These are phyloP conservation scores for Kodamaea kaohsiungensis DNA, from an alignment of 805 yeast species.

Conservation along the genomic window DNA sequence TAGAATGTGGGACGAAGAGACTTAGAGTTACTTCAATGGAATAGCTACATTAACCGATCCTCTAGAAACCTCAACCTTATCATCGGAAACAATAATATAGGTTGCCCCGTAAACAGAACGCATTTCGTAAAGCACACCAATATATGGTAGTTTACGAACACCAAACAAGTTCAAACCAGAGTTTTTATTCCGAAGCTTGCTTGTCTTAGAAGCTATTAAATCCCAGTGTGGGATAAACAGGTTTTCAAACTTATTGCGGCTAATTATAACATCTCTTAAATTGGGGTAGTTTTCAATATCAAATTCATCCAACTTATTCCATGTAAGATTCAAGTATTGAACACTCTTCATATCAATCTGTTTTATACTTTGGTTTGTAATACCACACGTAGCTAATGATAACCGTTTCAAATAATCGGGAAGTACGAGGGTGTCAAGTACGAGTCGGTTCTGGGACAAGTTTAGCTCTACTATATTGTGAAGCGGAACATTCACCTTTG, in stretches of 20 bases:
- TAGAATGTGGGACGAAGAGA: conserved; percentile 1
- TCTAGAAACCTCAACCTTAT: not conserved
- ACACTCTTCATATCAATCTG: no score
- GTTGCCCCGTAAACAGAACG: not conserved
- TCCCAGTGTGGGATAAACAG: not conserved
- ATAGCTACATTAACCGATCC: not conserved
- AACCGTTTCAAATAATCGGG: no score
- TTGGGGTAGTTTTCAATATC: not conserved
- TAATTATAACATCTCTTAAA: not conserved
- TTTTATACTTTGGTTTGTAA: no score
- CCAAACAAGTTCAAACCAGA: not conserved
- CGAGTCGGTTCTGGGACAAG: no score
- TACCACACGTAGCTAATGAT: no score
- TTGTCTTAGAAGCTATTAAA: not conserved
- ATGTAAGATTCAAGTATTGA: no score
- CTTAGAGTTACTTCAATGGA: not conserved
- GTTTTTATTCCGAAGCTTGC: not conserved
- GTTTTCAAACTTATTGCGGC: not conserved
- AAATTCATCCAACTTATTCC: no score
- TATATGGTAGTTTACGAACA: not conserved
- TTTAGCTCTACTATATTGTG: no score
- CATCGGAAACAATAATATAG: not conserved
- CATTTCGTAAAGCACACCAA: no score
- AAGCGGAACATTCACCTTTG: no score
- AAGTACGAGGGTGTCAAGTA: no score